Evolutionary conservation across 345 rosid genomes (phyloP).

Genomic region (Bruguiera gymnorhiza): DNA sequence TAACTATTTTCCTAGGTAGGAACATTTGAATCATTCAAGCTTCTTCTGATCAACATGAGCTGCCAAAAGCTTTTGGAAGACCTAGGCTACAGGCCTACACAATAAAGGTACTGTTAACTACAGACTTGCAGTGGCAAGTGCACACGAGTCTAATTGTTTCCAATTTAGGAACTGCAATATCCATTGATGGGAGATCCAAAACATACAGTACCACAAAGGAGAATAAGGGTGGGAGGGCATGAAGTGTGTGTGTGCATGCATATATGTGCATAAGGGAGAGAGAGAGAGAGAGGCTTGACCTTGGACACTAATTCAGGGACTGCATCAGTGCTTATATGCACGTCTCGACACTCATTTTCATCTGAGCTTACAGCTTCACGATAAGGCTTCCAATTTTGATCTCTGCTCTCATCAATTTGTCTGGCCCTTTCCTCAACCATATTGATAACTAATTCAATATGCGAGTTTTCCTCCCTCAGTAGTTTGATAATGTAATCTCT

Average conservation of each 20-base stretch:
- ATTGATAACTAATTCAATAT: slow-evolving; percentile 39
- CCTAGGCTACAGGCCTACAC: too few relatives aligned
- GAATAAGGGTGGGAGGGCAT: background rate
- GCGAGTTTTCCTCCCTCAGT: slow-evolving; percentile 59
- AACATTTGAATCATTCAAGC: too few relatives aligned
- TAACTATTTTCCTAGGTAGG: too few relatives aligned
- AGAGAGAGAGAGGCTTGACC: slow-evolving; percentile 28
- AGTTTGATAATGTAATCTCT: slow-evolving; percentile 48
- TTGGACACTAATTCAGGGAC: slow-evolving; percentile 30
- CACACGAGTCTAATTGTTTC: background rate
- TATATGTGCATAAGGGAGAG: background rate
- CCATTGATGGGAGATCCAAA: background rate
- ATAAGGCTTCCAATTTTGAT: slow-evolving; percentile 31
- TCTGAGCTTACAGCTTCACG: slow-evolving; percentile 38
- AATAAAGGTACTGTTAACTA: background rate
- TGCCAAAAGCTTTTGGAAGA: too few relatives aligned
- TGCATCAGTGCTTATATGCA: slow-evolving; percentile 43
- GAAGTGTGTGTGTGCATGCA: too few relatives aligned
- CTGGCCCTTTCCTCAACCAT: slow-evolving; percentile 48
- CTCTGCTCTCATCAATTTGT: slow-evolving; percentile 29
- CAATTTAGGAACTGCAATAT: slow-evolving; percentile 4
- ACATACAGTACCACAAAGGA: background rate
- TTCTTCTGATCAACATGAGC: too few relatives aligned
- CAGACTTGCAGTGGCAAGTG: background rate
- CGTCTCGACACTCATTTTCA: slow-evolving; percentile 57